These are phyloP conservation scores for Ananas comosus DNA, from an alignment of 176 grass and related monocot species.

Conservation along the genomic window DNA sequence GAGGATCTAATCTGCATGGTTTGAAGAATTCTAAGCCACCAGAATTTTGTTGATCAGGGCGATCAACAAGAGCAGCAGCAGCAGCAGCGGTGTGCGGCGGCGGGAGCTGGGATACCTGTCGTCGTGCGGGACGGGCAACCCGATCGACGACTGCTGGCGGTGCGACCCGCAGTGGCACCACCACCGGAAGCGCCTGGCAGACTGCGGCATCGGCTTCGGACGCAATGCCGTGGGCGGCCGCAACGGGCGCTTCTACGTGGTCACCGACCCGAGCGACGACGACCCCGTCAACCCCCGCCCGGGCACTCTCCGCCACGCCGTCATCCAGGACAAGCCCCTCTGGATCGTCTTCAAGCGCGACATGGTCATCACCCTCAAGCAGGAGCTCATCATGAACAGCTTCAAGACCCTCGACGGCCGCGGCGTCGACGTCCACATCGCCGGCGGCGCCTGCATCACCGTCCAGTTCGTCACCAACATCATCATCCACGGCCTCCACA, in stretches of 20 bases:
- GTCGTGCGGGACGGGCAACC: conserved; percentile 1
- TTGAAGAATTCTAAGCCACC: no score
- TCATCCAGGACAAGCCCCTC: conserved; percentile 5
- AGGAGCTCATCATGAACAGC: conserved; percentile 5
- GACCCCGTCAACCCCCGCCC: not conserved
- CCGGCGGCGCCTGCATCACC: conserved; percentile 1
- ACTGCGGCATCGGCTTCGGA: conserved; percentile 1
- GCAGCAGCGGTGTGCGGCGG: not conserved
- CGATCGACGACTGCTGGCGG: conserved; percentile 1
- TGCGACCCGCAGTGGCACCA: not conserved
- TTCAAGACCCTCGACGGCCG: conserved; percentile 5
- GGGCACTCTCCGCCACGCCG: not conserved
- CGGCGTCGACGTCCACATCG: not conserved
- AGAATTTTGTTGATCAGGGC: no score
- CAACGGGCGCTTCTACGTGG: conserved; percentile 1
- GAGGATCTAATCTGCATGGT: no score
- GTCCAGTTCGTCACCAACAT: conserved; percentile 4
- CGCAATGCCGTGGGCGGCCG: not conserved
- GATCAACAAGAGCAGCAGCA: not conserved
- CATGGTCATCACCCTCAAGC: conserved; percentile 6
- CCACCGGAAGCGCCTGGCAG: not conserved
- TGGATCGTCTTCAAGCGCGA: conserved; percentile 6
- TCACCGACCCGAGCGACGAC: not conserved
- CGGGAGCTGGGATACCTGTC: not conserved
- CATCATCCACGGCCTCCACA: conserved; percentile 1